Base-by-base conservation (phyloP, 2,329 filamentous ascomycete species). In the Calycina herbarum region DNA sequence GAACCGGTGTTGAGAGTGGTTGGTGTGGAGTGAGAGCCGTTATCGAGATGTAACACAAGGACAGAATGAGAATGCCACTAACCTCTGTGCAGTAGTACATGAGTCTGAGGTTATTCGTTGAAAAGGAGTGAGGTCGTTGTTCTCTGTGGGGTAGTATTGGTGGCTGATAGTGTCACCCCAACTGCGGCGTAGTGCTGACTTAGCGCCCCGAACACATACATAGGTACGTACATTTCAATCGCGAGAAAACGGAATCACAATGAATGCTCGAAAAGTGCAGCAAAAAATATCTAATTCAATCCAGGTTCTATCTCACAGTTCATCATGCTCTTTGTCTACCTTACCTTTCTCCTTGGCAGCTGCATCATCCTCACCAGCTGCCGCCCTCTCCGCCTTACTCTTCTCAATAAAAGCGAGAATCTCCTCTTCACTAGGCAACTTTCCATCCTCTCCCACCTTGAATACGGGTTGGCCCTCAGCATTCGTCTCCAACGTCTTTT, bases 391-490 rank as follows among this genome's bases (percentile, higher is more conserved):
- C 24, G 59, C 62, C 57, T 69, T 72, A 63, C 77, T 63, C 72
- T 79, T 75, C 73, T 82, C 81, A 71, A 88, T 83, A 72, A 87
- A 83, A 71, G 83, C 81, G 72, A 86, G 80, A 64, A 85, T 81
- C 72, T 83, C 78, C 70, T 82, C 82, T 51, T 79, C 76, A 42
- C 77, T 79, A 27, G 78, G 82, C 75, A 79, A 76, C 71, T 82
- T 76, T 38, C 78, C 79, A 67, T 81, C 76, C 70, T 79, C 73
- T 24, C 76, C 78, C 27, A 79, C 70, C 66, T 77, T 76, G 38
- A 73, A 72, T 51, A 79, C 71, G 63, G 75, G 76, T 63, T 73
- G 73, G 20, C 76, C 76, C 58, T 76, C 71, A 45, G 76, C 74
- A 48, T 78, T 77, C 31, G 80, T 70, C 70, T 85, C 79, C 64